phyloP scores from a whole-genome alignment of 805 yeast genomes.

The Danielia reshetovae region DNA sequence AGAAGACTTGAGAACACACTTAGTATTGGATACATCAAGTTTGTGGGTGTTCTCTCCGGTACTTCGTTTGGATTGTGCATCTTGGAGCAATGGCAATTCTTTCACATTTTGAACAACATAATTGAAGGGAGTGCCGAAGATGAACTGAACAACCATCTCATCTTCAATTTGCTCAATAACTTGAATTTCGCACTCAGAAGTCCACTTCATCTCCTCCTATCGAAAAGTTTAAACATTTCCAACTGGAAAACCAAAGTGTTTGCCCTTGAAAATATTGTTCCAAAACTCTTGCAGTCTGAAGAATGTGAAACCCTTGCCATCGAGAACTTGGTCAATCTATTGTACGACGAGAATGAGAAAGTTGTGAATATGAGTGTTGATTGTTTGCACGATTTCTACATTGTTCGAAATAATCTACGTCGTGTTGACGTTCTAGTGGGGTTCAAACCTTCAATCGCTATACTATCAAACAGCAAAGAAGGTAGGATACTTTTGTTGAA shows the following conservation, averaged over 20 bases:
- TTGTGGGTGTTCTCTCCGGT: constrained; percentile 69
- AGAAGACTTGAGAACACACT: constrained; percentile 58
- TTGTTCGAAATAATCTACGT: constrained; percentile 21
- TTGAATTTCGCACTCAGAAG: constrained; percentile 58
- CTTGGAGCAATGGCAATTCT: constrained; percentile 78
- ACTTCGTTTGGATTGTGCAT: constrained; percentile 60
- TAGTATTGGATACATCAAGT: constrained; percentile 71
- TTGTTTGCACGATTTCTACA: constrained; percentile 19
- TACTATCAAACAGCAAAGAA: constrained; percentile 19
- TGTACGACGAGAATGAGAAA: constrained; percentile 52
- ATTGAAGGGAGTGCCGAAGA: constrained; percentile 41
- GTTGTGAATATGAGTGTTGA: constrained; percentile 20
- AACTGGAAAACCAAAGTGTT: constrained; percentile 48
- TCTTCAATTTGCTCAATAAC: constrained; percentile 54
- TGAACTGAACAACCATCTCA: constrained; percentile 43
- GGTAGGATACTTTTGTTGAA: constrained; percentile 53
- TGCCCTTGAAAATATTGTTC: constrained; percentile 53
- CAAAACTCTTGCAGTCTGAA: constrained; percentile 33
- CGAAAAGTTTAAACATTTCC: constrained; percentile 59
- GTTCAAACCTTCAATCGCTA: constrained; percentile 51
- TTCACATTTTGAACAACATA: constrained; percentile 74
- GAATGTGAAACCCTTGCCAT: constrained; percentile 46
- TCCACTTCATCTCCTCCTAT: constrained; percentile 64
- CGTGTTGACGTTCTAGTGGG: constrained; percentile 50
- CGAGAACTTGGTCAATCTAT: constrained; percentile 55